Conservation (phyloP, 116 monocot species). For the Dioscorea cayenensis region DNA sequence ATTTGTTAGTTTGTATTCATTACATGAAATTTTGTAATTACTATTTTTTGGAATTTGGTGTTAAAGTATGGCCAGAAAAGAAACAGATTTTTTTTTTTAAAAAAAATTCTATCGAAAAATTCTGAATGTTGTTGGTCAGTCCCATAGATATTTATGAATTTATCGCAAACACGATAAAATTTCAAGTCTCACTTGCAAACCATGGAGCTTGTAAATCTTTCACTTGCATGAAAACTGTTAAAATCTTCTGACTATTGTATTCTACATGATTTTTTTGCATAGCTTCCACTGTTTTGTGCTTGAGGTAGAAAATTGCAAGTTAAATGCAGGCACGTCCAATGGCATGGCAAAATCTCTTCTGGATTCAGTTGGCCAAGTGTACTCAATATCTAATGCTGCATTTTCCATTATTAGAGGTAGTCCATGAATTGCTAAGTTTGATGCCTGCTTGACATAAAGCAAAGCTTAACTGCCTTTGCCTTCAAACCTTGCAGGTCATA, state of each 20-base stretch:
- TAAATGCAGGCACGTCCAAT: constrained; percentile 75
- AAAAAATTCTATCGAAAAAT: too few species aligned
- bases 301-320: constrained; percentile 25
- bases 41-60: background rate
- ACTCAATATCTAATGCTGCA: constrained; percentile 52
- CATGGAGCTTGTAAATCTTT: too few species aligned
- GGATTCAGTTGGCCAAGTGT: constrained; percentile 42
- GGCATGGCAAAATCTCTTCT: constrained; percentile 93
- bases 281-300: background rate
- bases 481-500: constrained; percentile 12
- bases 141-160: too few species aligned
- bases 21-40: background rate
- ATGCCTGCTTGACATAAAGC: background rate
- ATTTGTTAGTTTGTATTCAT: constrained; percentile 10
- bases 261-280: background rate
- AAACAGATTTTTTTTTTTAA: too few species aligned
- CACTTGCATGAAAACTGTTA: too few species aligned
- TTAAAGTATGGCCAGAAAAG: background rate
- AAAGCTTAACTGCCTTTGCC: background rate
- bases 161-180: too few species aligned
- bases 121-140: too few species aligned
- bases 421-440: background rate
- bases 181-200: too few species aligned
- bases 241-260: too few species aligned
- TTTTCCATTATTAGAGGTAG: constrained; percentile 77